Evolutionary conservation across 306 rosid species (phyloP).

Genomic region (Gleditsia sinensis): DNA sequence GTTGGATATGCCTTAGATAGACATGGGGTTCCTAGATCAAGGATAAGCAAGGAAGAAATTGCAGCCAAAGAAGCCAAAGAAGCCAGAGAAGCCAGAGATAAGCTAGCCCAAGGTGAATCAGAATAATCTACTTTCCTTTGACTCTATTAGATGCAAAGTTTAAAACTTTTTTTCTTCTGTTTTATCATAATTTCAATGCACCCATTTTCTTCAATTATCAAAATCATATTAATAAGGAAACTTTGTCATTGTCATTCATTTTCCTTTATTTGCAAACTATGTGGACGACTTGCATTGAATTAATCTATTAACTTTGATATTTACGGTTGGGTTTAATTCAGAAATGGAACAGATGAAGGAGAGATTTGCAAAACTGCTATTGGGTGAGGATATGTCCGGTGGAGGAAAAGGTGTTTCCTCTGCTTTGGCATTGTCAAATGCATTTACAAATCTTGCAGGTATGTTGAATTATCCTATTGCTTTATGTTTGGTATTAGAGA

Average conservation of each 20-base stretch:
- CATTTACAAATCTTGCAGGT: slow-evolving; percentile 97
- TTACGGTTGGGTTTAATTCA: slow-evolving; percentile 50
- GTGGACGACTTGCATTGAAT: slow-evolving; percentile 1
- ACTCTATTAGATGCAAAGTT: background rate
- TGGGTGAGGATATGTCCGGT: slow-evolving; percentile 99
- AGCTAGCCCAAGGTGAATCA: slow-evolving; percentile 48
- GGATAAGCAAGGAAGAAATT: slow-evolving; percentile 48
- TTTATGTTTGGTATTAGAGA: too few species aligned
- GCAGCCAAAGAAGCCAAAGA: slow-evolving; percentile 58
- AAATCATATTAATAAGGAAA: too few species aligned
- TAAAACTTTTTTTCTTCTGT: background rate
- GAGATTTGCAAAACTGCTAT: slow-evolving; percentile 83
- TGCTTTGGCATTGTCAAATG: slow-evolving; percentile 96
- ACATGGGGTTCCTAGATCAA: slow-evolving; percentile 39
- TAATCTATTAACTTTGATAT: slow-evolving; percentile 1
- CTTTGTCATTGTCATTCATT: too few species aligned
- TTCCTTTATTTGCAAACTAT: background rate
- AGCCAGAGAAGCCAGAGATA: slow-evolving; percentile 59
- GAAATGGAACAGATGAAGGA: slow-evolving; percentile 95
- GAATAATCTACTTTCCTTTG: background rate
- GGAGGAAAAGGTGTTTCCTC: slow-evolving; percentile 99
- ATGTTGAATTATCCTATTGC: background rate
- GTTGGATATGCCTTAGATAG: background rate
- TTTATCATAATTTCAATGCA: too few species aligned
- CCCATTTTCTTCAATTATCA: too few species aligned